phyloP scores from a whole-genome alignment of 805 yeast genomes.

The Pichia nanzhaoensis region DNA sequence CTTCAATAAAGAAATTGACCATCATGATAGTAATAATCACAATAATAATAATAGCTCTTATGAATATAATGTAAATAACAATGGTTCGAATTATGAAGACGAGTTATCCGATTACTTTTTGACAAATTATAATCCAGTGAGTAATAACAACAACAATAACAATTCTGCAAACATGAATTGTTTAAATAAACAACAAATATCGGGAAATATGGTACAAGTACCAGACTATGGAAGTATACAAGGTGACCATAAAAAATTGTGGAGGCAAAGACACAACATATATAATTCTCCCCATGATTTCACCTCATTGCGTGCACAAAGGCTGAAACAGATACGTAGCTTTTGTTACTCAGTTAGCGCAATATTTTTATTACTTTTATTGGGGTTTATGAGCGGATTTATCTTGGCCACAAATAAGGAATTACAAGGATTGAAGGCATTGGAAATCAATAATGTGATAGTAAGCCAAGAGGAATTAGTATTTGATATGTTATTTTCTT shows the following conservation, averaged over 20 bases:
- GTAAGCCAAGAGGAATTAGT: conserved; percentile 80
- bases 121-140: neutral
- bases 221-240: conserved; percentile 15
- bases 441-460: conserved; percentile 59
- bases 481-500: conserved; percentile 70
- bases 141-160: neutral
- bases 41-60: neutral
- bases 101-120: conserved; percentile 15
- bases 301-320: conserved; percentile 27
- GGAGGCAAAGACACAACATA: conserved; percentile 21
- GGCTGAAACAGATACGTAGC: conserved; percentile 26
- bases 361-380: conserved; percentile 45
- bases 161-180: neutral
- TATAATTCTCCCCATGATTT: conserved; percentile 34
- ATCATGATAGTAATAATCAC: conserved; percentile 1
- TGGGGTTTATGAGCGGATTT: conserved; percentile 81
- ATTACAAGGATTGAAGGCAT: conserved; percentile 56
- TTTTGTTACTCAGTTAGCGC: conserved; percentile 39
- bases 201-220: neutral
- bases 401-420: conserved; percentile 83
- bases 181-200: conserved; percentile 6
- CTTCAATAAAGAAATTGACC: neutral
- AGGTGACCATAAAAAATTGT: conserved; percentile 6
- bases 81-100: conserved; percentile 26
- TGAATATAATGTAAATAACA: conserved; percentile 13